Evolutionary conservation across 2,329 filamentous ascomycete genomes (phyloP).

Genomic region (Trichoderma aggressivum): DNA sequence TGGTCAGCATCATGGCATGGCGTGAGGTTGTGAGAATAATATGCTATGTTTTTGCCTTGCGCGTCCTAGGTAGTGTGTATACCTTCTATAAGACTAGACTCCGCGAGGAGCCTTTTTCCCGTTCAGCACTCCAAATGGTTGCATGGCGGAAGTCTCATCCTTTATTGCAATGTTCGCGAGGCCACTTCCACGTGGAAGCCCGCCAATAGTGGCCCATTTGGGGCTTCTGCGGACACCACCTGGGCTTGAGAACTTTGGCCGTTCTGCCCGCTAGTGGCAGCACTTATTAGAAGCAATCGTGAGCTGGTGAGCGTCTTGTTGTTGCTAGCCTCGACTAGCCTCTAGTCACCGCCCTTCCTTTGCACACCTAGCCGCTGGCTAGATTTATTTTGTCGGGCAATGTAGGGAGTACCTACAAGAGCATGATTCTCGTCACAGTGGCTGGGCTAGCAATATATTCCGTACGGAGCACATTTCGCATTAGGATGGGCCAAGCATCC

Average conservation of each 20-base stretch:
- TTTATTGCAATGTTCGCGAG: background rate
- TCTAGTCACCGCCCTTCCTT: conserved; percentile 12
- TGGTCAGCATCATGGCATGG: conserved; percentile 8
- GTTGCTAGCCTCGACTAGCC: conserved; percentile 1
- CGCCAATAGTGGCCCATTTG: background rate
- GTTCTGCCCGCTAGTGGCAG: background rate
- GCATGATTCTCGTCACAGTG: conserved; percentile 1
- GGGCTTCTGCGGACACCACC: background rate
- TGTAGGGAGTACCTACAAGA: conserved; percentile 7
- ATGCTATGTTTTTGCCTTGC: background rate
- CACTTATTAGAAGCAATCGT: background rate
- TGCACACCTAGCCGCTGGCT: background rate
- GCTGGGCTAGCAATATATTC: background rate
- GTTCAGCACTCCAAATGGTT: conserved; percentile 1
- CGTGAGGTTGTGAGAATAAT: background rate
- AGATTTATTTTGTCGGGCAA: background rate
- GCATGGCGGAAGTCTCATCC: background rate
- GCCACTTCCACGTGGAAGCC: conserved; percentile 18
- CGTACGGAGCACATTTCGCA: conserved; percentile 13
- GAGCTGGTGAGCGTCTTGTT: background rate
- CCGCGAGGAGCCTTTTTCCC: conserved; percentile 9
- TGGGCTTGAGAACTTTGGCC: background rate
- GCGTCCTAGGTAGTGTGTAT: background rate
- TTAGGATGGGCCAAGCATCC: conserved; percentile 14
- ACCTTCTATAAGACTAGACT: background rate